Evolutionary conservation across 345 rosid genomes (phyloP).

Genomic region (Alliaria petiolata): DNA sequence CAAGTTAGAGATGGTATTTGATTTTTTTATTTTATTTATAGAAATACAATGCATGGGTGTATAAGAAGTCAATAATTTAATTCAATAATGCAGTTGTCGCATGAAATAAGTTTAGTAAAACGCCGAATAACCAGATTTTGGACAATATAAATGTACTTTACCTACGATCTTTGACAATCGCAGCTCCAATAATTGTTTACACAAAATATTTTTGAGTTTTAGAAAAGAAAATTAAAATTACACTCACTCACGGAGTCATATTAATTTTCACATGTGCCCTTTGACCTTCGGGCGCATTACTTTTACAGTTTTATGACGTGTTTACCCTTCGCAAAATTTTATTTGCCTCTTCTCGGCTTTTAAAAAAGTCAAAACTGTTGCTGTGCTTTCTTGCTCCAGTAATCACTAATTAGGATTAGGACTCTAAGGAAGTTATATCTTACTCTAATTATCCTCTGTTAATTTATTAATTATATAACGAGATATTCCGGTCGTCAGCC

Average conservation of each 20-base stretch:
- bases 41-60: neutral
- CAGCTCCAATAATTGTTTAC: constrained; percentile 22
- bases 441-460: no score
- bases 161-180: constrained; percentile 33
- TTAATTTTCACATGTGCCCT: constrained; percentile 28
- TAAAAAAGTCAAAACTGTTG: constrained; percentile 18
- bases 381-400: neutral
- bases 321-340: neutral
- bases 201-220: neutral
- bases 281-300: constrained; percentile 24
- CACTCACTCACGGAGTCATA: constrained; percentile 22
- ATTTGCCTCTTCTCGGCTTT: neutral
- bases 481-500: no score
- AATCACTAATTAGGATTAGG: neutral
- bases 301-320: neutral
- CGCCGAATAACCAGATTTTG: constrained; percentile 21
- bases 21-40: neutral
- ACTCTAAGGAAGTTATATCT: no score
- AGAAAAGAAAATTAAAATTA: neutral
- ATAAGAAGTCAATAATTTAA: constrained; percentile 12
- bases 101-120: constrained; percentile 20
- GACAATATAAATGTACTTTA: constrained; percentile 25
- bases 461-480: no score
- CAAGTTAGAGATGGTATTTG: neutral
- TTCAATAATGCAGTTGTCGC: constrained; percentile 22